These are phyloP conservation scores for Silene vulgaris DNA, from an alignment of 179 eudicot genomes.

Conservation along the genomic window DNA sequence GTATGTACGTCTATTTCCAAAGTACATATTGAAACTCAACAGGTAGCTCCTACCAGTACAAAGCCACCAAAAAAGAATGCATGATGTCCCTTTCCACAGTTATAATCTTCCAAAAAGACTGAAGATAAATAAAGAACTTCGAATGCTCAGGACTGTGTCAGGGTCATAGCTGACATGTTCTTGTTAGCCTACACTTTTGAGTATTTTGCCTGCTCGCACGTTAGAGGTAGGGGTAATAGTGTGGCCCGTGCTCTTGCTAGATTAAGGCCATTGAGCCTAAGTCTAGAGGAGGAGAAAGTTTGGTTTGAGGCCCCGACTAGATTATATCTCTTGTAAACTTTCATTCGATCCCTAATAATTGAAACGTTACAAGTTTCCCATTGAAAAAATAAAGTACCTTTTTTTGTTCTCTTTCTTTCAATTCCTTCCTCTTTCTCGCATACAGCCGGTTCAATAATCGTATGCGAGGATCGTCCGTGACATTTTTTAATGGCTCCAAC, in stretches of 20 bases:
- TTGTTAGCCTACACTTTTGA: background rate
- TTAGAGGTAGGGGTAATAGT: background rate
- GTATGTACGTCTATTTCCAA: background rate
- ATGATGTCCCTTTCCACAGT: too few relatives aligned
- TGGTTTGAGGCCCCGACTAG: background rate
- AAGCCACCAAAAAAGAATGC: too few relatives aligned
- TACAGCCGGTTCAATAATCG: slow-evolving; percentile 69
- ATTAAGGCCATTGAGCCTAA: background rate
- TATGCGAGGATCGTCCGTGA: slow-evolving; percentile 74
- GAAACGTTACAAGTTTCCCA: background rate
- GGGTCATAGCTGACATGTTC: too few relatives aligned
- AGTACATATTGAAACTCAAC: too few relatives aligned
- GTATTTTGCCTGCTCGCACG: background rate
- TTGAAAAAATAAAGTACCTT: slow-evolving; percentile 35
- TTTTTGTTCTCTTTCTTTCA: slow-evolving; percentile 52
- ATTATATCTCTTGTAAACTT: background rate
- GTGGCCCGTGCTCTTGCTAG: background rate
- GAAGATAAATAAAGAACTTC: too few relatives aligned
- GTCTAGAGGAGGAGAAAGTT: background rate
- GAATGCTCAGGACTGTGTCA: too few relatives aligned
- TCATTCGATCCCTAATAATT: background rate
- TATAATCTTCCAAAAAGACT: too few relatives aligned
- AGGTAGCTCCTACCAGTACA: too few relatives aligned
- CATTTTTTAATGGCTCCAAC: slow-evolving; percentile 70
- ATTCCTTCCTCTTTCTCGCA: slow-evolving; percentile 84